Evolutionary conservation across 192 early-diverging fungal genomes (phyloP).

Genomic region (Coemansia sp.): DNA sequence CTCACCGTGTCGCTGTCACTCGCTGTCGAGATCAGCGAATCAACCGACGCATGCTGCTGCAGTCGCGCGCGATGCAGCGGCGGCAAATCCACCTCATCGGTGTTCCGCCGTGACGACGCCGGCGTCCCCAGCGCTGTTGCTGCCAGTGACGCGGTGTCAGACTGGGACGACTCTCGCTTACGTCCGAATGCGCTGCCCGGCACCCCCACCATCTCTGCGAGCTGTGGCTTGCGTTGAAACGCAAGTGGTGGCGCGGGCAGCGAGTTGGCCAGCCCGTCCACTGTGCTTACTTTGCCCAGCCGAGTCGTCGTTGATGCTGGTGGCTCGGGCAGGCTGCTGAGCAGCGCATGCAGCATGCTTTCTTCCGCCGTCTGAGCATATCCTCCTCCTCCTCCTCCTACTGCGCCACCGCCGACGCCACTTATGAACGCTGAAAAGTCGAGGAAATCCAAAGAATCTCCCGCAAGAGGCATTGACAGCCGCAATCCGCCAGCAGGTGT

Average conservation of each 20-base stretch:
- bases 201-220: neutral
- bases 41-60: neutral
- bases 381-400: neutral
- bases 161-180: neutral
- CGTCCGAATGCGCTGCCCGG: neutral
- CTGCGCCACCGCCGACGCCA: slow-evolving; percentile 9
- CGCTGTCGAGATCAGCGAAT: neutral
- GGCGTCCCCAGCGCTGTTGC: slow-evolving; percentile 30
- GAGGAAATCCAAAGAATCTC: slow-evolving; percentile 5
- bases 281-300: slow-evolving; percentile 3
- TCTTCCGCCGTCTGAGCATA: slow-evolving; percentile 13
- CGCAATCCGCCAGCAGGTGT: neutral
- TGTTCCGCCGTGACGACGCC: slow-evolving; percentile 40
- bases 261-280: slow-evolving; percentile 33
- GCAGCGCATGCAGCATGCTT: slow-evolving; percentile 46
- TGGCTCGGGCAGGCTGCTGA: slow-evolving; percentile 49
- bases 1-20: neutral
- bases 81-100: slow-evolving; percentile 28
- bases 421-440: slow-evolving; percentile 2
- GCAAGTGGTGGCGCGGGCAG: too few species aligned
- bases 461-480: slow-evolving; percentile 10
- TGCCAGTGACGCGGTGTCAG: neutral
- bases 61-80: slow-evolving; percentile 20
- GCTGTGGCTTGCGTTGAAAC: slow-evolving; percentile 20
- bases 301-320: slow-evolving; percentile 18